Conservation (phyloP, 2,329 filamentous ascomycete species). For the Simplicillium aogashimaense region DNA sequence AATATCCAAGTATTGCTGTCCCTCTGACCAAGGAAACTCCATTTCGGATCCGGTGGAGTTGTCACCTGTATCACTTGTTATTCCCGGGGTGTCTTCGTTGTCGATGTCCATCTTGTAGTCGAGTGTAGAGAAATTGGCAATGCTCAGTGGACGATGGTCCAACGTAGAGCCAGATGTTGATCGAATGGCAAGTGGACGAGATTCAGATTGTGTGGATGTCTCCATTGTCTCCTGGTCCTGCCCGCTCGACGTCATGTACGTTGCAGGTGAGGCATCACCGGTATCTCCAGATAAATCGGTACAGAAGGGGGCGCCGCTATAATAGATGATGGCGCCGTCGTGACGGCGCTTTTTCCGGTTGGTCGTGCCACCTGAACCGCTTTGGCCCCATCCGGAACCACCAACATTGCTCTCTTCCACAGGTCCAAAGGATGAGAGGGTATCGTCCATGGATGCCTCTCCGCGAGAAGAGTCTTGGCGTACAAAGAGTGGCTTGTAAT, state of each 20-base stretch:
- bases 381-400: conserved; percentile 35
- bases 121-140: conserved; percentile 11
- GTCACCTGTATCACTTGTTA: conserved; percentile 22
- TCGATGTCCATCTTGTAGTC: conserved; percentile 19
- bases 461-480: conserved; percentile 37
- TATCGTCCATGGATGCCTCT: conserved; percentile 37
- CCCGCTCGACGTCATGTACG: conserved; percentile 37
- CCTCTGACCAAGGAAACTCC: conserved; percentile 36
- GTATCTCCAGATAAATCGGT: conserved; percentile 67
- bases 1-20: conserved; percentile 26
- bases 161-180: conserved; percentile 42
- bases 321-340: conserved; percentile 75
- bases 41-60: conserved; percentile 29
- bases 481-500: conserved; percentile 55
- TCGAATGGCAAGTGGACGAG: conserved; percentile 20
- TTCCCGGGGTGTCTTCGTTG: conserved; percentile 13
- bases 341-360: conserved; percentile 43
- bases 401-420: conserved; percentile 38
- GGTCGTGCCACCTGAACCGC: conserved; percentile 33
- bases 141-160: conserved; percentile 37
- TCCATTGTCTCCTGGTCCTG: conserved; percentile 24
- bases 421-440: conserved; percentile 35
- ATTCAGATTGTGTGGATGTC: conserved; percentile 8
- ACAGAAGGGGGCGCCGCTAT: conserved; percentile 69
- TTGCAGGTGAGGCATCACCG: conserved; percentile 35